phyloP scores from a whole-genome alignment of 1,139 yeast genomes.

The Saccharomycopsis hybrid region DNA sequence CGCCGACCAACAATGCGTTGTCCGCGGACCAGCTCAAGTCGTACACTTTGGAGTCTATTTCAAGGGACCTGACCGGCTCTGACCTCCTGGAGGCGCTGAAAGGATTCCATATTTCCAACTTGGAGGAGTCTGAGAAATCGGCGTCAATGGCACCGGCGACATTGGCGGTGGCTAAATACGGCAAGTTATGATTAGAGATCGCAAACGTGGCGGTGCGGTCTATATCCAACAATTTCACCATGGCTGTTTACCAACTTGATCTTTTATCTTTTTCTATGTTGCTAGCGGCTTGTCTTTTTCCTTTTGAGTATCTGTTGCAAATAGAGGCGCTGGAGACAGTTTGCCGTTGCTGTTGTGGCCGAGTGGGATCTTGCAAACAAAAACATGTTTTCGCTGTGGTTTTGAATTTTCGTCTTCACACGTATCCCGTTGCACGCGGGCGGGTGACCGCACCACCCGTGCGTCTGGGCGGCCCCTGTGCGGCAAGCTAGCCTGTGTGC shows the following conservation, averaged over 20 bases:
- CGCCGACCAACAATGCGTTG: conserved; percentile 72
- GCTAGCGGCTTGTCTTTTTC: background rate
- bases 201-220: conserved; percentile 88
- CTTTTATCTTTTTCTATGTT: background rate
- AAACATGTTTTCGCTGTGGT: too few species aligned
- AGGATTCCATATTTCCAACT: conserved; percentile 73
- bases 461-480: too few species aligned
- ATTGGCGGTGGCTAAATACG: conserved; percentile 81
- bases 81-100: conserved; percentile 31
- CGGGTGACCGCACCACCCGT: too few species aligned
- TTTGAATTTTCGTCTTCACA: too few species aligned
- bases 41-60: conserved; percentile 51
- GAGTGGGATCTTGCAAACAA: too few species aligned
- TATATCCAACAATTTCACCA: conserved; percentile 84
- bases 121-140: conserved; percentile 71
- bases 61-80: conserved; percentile 52
- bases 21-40: conserved; percentile 83
- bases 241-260: conserved; percentile 24
- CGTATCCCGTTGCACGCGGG: too few species aligned
- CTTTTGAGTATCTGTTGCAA: too few species aligned
- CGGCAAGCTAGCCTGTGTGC: too few species aligned
- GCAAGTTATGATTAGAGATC: conserved; percentile 78
- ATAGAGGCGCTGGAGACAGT: too few species aligned
- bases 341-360: too few species aligned
- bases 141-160: conserved; percentile 94